Base-by-base conservation (phyloP, 371 early-diverging fungal genomes). In the Rhizopus sp. region DNA sequence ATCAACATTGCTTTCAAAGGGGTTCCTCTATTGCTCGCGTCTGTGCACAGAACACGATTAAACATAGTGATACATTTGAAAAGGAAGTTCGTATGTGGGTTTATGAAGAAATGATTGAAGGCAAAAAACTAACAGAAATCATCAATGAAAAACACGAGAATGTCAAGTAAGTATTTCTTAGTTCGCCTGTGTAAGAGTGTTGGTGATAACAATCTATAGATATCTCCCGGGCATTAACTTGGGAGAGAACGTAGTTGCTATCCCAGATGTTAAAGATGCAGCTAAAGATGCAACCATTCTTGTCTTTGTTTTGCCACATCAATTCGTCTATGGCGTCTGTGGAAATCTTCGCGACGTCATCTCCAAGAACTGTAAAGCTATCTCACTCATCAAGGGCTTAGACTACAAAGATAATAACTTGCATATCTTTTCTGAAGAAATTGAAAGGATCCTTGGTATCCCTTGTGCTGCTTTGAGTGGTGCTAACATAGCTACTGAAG, bases 1-100 rank as follows among this genome's bases (percentile, higher is more conserved):
- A 12, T 30, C 48, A 23, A 23, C 23, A 2, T 23, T 23, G 23
- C 23, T 23, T 23, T 23, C 23, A 39, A 72, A 94, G 95, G 96
- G 99, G 99, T 58, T 93, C 95, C n/a, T 90, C 94, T 15, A 93
- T 97, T 55, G 93, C 98, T 41, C 91, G 90, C 72, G 89, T 99
- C 46, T 79, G 96, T 41, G 98, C 93, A 32, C 69, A 78, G 62
- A 98, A 97, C 73, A 91, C 94, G 7, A 51, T 55, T 44, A 69
- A 73, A 48, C 75, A 80, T 49, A 61, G 75, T 15, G 81, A 83
- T 44, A 68, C 63, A 41, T 92, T 94, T 72, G 88, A 95, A 68
- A 60, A 70, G 23, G 81, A 88, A 54, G 93, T 97, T 40, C 85
- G 82, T 54, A 90, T 98, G 87, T 99, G 97, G 96, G 95, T 95